phyloP scores from a whole-genome alignment of 169 alveolate genomes.

The Miamiensis avidus region DNA sequence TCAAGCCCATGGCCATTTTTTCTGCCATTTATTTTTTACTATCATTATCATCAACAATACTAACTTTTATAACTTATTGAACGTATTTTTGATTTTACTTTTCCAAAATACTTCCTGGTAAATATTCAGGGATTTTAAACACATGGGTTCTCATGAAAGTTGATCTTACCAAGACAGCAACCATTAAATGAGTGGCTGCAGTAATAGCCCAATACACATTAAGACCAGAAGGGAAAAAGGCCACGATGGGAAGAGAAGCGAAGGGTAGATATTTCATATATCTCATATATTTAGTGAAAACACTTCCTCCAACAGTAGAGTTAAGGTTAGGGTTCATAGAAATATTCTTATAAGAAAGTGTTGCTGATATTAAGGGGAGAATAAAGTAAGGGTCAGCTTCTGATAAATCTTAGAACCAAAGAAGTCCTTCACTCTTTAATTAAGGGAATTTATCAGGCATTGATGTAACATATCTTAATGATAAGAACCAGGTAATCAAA shows the following conservation, averaged over 20 bases:
- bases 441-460: constrained; percentile 56
- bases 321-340: constrained; percentile 56
- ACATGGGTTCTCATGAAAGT: constrained; percentile 45
- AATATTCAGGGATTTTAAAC: constrained; percentile 64
- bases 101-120: constrained; percentile 79
- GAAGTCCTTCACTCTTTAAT: constrained; percentile 69
- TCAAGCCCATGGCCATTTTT: not conserved
- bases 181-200: constrained; percentile 49
- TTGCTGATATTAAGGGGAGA: constrained; percentile 67
- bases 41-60: constrained; percentile 8
- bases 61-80: constrained; percentile 49
- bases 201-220: constrained; percentile 63
- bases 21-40: not conserved
- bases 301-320: constrained; percentile 33
- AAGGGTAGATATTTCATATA: constrained; percentile 61
- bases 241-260: constrained; percentile 67
- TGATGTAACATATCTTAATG: constrained; percentile 56
- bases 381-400: constrained; percentile 78
- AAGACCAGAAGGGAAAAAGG: constrained; percentile 73
- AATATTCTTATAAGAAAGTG: constrained; percentile 50
- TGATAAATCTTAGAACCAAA: constrained; percentile 79
- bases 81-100: constrained; percentile 25
- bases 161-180: constrained; percentile 42
- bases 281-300: constrained; percentile 53
- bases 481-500: constrained; percentile 64